These are phyloP conservation scores for Corchorus capsularis DNA, from an alignment of 345 rosid genomes.

Conservation along the genomic window DNA sequence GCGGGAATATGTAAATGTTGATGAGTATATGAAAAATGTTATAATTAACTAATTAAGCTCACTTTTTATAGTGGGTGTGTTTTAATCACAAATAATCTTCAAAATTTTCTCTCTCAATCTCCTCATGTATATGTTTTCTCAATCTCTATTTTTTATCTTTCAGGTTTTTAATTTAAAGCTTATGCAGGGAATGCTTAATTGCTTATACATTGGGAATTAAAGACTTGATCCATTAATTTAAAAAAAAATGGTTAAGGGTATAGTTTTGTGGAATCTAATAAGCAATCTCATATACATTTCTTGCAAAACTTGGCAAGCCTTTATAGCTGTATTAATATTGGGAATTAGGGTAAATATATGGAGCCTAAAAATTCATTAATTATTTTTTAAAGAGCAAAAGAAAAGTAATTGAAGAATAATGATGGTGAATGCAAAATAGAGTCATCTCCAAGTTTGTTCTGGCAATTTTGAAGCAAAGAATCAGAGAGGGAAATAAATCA, in stretches of 20 bases:
- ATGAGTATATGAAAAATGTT: conserved; percentile 8
- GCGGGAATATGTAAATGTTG: conserved; percentile 23
- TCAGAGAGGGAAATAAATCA: neutral
- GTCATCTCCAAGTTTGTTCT: neutral
- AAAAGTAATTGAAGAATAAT: neutral
- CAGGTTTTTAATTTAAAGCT: too few species aligned
- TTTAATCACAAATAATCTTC: too few species aligned
- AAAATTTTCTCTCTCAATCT: too few species aligned
- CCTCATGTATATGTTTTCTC: too few species aligned
- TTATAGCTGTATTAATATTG: too few species aligned
- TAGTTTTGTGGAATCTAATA: too few species aligned
- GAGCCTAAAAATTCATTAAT: neutral
- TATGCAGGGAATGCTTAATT: neutral
- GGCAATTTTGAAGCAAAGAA: neutral
- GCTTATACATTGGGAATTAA: neutral
- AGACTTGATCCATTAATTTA: neutral
- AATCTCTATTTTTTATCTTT: too few species aligned
- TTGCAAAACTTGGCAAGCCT: neutral
- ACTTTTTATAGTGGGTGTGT: too few species aligned
- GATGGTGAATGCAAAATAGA: too few species aligned
- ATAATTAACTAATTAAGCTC: too few species aligned
- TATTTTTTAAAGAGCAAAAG: neutral
- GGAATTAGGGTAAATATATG: too few species aligned
- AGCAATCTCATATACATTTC: neutral
- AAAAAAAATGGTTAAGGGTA: too few species aligned